A percentile compares a stretch with the other conserved stretches of the same genome.
These are phyloP conservation scores for Solanum tacnaense DNA, from an alignment of 257 asterid genomes.

Conservation along the genomic window DNA sequence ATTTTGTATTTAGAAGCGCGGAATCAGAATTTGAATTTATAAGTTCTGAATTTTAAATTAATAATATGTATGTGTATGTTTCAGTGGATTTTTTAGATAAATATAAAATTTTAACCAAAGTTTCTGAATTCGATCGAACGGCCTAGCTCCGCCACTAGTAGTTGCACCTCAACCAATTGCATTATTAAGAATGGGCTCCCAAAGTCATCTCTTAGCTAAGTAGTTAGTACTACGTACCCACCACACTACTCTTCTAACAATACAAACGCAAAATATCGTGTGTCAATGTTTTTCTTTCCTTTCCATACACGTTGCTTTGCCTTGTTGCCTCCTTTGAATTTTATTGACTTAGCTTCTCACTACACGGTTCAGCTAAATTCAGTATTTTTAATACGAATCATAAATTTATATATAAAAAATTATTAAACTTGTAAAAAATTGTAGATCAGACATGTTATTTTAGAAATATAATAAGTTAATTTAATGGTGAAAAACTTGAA, in stretches of 20 bases:
- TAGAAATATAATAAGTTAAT: background rate
- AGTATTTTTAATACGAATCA: background rate
- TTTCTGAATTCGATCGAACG: background rate
- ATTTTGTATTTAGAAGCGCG: too few species aligned
- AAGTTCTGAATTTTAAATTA: background rate
- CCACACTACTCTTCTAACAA: background rate
- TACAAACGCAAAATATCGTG: background rate
- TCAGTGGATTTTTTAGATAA: background rate
- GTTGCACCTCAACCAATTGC: background rate
- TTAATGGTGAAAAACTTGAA: background rate
- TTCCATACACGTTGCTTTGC: constrained; percentile 16
- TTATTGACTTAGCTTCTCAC: background rate
- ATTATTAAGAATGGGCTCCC: background rate
- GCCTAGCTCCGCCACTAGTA: background rate
- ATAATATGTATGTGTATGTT: background rate
- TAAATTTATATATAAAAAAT: background rate
- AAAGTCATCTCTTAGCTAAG: background rate
- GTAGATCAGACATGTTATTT: background rate
- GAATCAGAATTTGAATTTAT: too few species aligned
- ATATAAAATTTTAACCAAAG: background rate
- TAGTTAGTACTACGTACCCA: background rate
- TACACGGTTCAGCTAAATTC: background rate
- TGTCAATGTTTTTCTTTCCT: constrained; percentile 6
- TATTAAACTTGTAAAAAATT: background rate
- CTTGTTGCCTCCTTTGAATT: constrained; percentile 5